phyloP scores from a whole-genome alignment of 2,329 filamentous ascomycete species.

The Pseudocercospora eumusae region DNA sequence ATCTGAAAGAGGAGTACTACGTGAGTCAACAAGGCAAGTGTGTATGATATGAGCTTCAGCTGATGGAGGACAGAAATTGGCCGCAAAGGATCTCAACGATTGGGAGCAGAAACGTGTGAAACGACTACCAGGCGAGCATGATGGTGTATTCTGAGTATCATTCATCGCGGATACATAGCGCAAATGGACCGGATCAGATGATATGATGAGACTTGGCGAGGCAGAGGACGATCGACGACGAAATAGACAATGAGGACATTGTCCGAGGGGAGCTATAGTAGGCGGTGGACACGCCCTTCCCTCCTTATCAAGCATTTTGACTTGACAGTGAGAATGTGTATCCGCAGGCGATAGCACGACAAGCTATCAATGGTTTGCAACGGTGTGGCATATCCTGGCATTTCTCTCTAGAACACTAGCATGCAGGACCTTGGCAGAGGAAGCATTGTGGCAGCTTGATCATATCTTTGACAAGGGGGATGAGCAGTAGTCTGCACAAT shows the following conservation, averaged over 20 bases:
- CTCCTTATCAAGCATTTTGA: too few species aligned
- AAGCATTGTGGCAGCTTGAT: too few species aligned
- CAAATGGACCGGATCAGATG: not conserved
- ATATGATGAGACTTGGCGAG: not conserved
- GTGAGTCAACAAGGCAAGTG: constrained; percentile 54
- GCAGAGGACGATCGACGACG: not conserved
- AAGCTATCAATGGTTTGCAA: too few species aligned
- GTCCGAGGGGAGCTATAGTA: not conserved
- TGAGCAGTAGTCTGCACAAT: too few species aligned
- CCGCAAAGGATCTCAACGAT: constrained; percentile 86
- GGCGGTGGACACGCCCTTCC: too few species aligned
- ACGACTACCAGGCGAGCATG: constrained; percentile 82
- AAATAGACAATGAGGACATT: too few species aligned
- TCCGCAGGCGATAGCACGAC: too few species aligned
- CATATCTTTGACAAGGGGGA: too few species aligned
- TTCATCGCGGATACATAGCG: not conserved
- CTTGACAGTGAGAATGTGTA: too few species aligned
- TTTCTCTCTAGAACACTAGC: too few species aligned
- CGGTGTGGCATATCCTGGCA: too few species aligned
- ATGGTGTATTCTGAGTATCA: constrained; percentile 67
- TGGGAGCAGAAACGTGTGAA: constrained; percentile 98
- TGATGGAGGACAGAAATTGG: constrained; percentile 61
- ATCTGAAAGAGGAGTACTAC: constrained; percentile 84
- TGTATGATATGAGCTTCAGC: constrained; percentile 28
- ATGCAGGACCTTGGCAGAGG: too few species aligned